These are phyloP conservation scores for Yarrowia porcina DNA, from an alignment of 805 yeast genomes.

Conservation along the genomic window DNA sequence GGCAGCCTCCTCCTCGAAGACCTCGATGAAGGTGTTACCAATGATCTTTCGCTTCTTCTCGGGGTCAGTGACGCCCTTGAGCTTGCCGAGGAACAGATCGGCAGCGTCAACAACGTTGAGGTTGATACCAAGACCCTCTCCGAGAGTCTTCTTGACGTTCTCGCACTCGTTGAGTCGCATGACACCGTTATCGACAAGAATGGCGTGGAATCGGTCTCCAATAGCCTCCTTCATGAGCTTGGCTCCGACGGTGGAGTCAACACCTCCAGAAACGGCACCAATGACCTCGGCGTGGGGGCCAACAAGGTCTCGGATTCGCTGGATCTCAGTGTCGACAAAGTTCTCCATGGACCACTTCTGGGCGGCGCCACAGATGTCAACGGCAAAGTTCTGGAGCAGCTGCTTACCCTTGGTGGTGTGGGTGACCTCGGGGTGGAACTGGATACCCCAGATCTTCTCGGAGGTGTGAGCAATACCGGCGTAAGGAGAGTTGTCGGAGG, in stretches of 20 bases:
- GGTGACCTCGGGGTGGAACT: slow-evolving; percentile 98
- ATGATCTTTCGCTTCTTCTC: slow-evolving; percentile 98
- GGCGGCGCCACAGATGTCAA: slow-evolving; percentile 76
- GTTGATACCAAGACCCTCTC: slow-evolving; percentile 91
- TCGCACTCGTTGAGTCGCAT: slow-evolving; percentile 92
- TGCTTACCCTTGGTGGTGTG: slow-evolving; percentile 90
- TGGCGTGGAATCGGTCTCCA: slow-evolving; percentile 98
- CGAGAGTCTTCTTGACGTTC: slow-evolving; percentile 81
- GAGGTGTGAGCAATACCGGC: slow-evolving; percentile 83
- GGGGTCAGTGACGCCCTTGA: slow-evolving; percentile 95
- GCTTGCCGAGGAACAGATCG: slow-evolving; percentile 78
- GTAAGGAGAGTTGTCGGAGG: slow-evolving; percentile 90
- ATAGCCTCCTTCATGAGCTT: slow-evolving; percentile 97
- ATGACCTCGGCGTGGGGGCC: slow-evolving; percentile 98
- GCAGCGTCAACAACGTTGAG: slow-evolving; percentile 92
- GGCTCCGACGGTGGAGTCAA: slow-evolving; percentile 98
- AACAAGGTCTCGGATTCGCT: slow-evolving; percentile 83
- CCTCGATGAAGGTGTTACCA: slow-evolving; percentile 96
- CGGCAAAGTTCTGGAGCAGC: slow-evolving; percentile 87
- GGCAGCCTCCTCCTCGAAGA: slow-evolving; percentile 94
- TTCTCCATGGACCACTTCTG: slow-evolving; percentile 98
- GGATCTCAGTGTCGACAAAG: slow-evolving; percentile 94
- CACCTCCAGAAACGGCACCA: slow-evolving; percentile 99
- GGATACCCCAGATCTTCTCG: slow-evolving; percentile 84
- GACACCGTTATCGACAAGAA: slow-evolving; percentile 96